Evolutionary conservation across 2,329 filamentous ascomycete species (phyloP).

Genomic region (Alternaria ethzedia): DNA sequence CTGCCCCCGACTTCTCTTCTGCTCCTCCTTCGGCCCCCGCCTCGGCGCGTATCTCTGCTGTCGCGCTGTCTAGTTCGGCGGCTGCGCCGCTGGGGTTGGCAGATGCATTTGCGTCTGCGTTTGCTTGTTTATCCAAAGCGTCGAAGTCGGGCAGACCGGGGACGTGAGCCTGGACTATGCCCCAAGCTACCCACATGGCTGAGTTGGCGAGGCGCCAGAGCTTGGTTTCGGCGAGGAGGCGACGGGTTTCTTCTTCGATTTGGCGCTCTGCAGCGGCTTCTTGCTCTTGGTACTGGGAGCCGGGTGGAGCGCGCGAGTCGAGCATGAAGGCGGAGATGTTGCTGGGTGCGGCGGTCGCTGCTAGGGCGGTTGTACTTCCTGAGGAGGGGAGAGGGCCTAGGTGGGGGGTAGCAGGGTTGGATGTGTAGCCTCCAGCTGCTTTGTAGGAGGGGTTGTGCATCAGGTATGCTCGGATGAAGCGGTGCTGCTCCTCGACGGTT

Average conservation of each 20-base stretch:
- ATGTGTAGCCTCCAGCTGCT: constrained; percentile 60
- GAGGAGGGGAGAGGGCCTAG: constrained; percentile 39
- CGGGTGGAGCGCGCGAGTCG: constrained; percentile 60
- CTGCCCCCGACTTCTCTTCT: constrained; percentile 20
- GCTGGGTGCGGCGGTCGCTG: constrained; percentile 43
- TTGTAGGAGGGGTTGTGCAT: constrained; percentile 76
- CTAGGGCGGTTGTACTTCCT: constrained; percentile 41
- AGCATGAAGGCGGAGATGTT: constrained; percentile 74
- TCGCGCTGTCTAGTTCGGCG: constrained; percentile 36
- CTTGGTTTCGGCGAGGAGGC: constrained; percentile 77
- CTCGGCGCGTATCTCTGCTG: constrained; percentile 25
- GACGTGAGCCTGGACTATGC: constrained; percentile 91
- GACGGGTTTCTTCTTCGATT: constrained; percentile 70
- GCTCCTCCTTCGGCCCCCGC: constrained; percentile 17
- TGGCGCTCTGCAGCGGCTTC: constrained; percentile 63
- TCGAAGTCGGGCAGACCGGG: constrained; percentile 69
- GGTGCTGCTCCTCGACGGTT: constrained; percentile 77
- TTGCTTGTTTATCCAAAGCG: constrained; percentile 21
- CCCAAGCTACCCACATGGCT: constrained; percentile 94
- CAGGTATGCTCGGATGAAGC: constrained; percentile 86
- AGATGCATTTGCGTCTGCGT: background rate
- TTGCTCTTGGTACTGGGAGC: constrained; percentile 41
- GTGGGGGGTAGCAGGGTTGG: constrained; percentile 49
- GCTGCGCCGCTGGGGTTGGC: constrained; percentile 20
- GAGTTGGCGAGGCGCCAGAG: constrained; percentile 89